Evolutionary conservation across 371 early-diverging fungal species (phyloP).

Genomic region (Cokeromyces recurvatus): DNA sequence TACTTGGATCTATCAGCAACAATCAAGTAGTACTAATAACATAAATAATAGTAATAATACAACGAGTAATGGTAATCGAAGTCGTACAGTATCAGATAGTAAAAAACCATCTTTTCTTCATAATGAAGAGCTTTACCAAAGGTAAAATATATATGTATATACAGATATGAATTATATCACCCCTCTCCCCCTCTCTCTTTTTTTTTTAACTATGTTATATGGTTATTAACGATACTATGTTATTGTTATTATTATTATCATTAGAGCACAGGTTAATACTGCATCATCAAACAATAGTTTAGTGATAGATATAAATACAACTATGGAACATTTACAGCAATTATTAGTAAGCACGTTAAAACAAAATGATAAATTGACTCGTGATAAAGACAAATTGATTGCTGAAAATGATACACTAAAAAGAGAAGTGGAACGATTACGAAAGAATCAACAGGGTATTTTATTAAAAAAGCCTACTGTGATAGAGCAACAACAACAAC

Average conservation of each 20-base stretch:
- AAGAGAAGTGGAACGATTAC: slow-evolving; percentile 18
- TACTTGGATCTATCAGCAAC: too few species aligned
- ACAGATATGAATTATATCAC: too few species aligned
- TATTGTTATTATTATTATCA: too few species aligned
- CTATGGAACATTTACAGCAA: slow-evolving; percentile 23
- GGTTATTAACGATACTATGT: too few species aligned
- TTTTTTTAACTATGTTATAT: too few species aligned
- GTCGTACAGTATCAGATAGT: slow-evolving; percentile 17
- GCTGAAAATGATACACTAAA: slow-evolving; percentile 19
- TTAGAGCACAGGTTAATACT: too few species aligned
- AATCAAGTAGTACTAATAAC: too few species aligned
- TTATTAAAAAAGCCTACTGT: too few species aligned
- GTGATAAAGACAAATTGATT: slow-evolving; percentile 17
- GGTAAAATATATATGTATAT: too few species aligned
- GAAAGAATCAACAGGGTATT: slow-evolving; percentile 12
- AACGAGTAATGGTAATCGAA: slow-evolving; percentile 1
- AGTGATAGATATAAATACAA: too few species aligned
- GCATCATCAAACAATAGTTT: background rate
- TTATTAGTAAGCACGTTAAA: slow-evolving; percentile 11
- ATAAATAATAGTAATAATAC: too few species aligned
- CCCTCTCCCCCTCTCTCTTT: too few species aligned
- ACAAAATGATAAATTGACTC: slow-evolving; percentile 16
- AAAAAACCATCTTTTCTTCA: slow-evolving; percentile 12
- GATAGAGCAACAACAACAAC: background rate
- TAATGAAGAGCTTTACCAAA: slow-evolving; percentile 8